These are phyloP conservation scores for Farysia itapuensis DNA, from an alignment of 1,284 basidiomycete species.

Conservation along the genomic window DNA sequence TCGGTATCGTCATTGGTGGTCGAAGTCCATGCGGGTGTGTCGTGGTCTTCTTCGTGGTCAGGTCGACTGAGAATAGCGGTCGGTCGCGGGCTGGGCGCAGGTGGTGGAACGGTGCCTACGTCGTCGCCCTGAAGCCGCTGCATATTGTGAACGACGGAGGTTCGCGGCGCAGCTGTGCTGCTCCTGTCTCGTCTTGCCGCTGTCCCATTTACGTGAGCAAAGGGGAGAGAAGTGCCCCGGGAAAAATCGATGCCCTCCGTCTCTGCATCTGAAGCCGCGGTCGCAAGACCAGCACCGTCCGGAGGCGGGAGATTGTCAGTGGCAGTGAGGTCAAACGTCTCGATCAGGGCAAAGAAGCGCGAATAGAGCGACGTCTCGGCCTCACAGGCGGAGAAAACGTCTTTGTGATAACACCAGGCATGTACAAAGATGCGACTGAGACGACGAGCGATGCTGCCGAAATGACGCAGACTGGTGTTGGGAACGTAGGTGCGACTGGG, in stretches of 20 bases:
- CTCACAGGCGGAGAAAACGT: conserved; percentile 84
- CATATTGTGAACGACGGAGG: conserved; percentile 8
- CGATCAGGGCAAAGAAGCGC: conserved; percentile 81
- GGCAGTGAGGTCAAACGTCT: conserved; percentile 71
- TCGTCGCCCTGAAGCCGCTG: conserved; percentile 2
- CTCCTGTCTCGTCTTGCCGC: conserved; percentile 22
- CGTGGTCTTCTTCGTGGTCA: conserved; percentile 27
- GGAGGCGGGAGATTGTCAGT: conserved; percentile 33
- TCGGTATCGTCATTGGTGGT: conserved; percentile 2
- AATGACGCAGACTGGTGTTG: conserved; percentile 77
- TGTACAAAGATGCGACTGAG: conserved; percentile 94
- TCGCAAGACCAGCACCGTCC: conserved; percentile 2
- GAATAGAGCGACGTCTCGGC: conserved; percentile 87
- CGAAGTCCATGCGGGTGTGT: conserved; percentile 11
- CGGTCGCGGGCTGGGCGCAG: conserved; percentile 30
- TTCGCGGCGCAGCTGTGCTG: conserved; percentile 16
- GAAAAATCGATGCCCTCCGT: conserved; percentile 14
- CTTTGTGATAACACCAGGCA: conserved; percentile 76
- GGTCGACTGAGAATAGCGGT: conserved; percentile 26
- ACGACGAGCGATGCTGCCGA: conserved; percentile 80
- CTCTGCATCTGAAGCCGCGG: neutral
- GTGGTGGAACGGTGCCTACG: conserved; percentile 29
- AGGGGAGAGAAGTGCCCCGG: conserved; percentile 2
- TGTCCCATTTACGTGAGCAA: conserved; percentile 12
- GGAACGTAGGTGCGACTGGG: conserved; percentile 66